Percentiles rank a stretch among this genome's conserved stretches.
These are phyloP conservation scores for Rhodotorula glutinis DNA, from an alignment of 1,284 basidiomycete species.

Conservation along the genomic window DNA sequence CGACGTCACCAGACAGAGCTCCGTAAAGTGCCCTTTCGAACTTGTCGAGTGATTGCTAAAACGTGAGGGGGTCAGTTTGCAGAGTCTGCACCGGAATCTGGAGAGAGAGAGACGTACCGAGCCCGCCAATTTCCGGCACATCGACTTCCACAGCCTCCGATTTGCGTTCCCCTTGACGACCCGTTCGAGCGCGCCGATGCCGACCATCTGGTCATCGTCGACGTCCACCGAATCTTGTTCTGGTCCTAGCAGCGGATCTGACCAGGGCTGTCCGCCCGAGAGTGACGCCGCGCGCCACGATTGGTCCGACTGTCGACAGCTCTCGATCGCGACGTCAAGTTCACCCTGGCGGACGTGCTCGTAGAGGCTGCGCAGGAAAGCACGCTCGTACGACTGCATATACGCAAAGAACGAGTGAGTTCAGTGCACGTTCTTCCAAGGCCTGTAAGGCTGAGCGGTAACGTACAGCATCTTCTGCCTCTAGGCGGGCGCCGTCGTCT, in stretches of 20 bases:
- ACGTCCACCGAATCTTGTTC: constrained; percentile 57
- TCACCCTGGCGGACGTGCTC: constrained; percentile 74
- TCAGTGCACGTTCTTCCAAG: too few relatives aligned
- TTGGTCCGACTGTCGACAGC: constrained; percentile 78
- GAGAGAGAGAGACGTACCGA: constrained; percentile 55
- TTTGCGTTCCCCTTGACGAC: constrained; percentile 75
- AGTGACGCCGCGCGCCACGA: constrained; percentile 88
- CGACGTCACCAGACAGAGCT: constrained; percentile 77
- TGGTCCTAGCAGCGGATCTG: constrained; percentile 60
- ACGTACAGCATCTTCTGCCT: constrained; percentile 66
- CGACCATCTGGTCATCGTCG: constrained; percentile 50
- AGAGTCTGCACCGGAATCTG: neutral
- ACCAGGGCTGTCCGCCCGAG: constrained; percentile 70
- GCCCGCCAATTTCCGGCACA: constrained; percentile 71
- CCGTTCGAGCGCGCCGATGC: constrained; percentile 52
- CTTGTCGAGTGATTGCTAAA: constrained; percentile 63
- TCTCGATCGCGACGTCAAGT: constrained; percentile 73
- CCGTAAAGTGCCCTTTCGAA: constrained; percentile 83
- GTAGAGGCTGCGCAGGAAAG: constrained; percentile 68
- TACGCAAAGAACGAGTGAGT: neutral
- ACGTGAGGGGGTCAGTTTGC: too few relatives aligned
- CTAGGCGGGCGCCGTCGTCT: constrained; percentile 52
- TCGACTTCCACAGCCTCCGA: constrained; percentile 76
- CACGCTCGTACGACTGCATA: constrained; percentile 70
- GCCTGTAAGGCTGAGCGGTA: too few relatives aligned